phyloP scores from a whole-genome alignment of 2,329 filamentous ascomycete genomes.

The Boeremia lycopersici region DNA sequence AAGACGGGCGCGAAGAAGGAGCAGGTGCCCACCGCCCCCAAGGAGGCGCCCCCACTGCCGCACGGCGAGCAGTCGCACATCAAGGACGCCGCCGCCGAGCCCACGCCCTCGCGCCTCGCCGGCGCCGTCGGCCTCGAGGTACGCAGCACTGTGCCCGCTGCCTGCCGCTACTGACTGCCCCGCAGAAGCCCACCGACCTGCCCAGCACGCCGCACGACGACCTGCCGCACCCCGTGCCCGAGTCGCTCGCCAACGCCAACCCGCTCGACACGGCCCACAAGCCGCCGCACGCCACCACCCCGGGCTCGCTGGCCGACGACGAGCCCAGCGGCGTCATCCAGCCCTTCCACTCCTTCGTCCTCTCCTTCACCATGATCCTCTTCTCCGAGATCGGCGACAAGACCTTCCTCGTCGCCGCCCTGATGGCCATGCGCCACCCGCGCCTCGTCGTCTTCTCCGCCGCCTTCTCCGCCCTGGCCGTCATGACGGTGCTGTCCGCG shows the following conservation, averaged over 20 bases:
- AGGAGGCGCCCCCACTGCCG: slow-evolving; percentile 81
- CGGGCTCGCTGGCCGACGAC: slow-evolving; percentile 47
- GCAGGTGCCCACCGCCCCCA: slow-evolving; percentile 81
- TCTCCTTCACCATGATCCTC: slow-evolving; percentile 96
- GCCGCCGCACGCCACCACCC: slow-evolving; percentile 18
- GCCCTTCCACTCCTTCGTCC: slow-evolving; percentile 83
- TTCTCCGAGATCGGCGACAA: slow-evolving; percentile 98
- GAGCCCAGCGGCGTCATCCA: slow-evolving; percentile 69
- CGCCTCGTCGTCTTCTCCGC: slow-evolving; percentile 92
- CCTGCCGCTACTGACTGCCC: slow-evolving; percentile 17
- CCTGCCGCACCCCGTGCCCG: slow-evolving; percentile 71
- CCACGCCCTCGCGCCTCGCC: slow-evolving; percentile 29
- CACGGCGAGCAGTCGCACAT: slow-evolving; percentile 76
- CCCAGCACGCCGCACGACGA: slow-evolving; percentile 75
- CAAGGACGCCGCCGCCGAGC: slow-evolving; percentile 20
- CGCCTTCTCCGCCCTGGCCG: slow-evolving; percentile 86
- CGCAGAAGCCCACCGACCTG: slow-evolving; percentile 78
- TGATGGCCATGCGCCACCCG: slow-evolving; percentile 99
- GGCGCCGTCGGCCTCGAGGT: slow-evolving; percentile 49
- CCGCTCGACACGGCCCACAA: slow-evolving; percentile 50
- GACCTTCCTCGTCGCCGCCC: slow-evolving; percentile 92
- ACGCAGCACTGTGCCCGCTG: slow-evolving; percentile 9
- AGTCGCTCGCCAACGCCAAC: slow-evolving; percentile 67
- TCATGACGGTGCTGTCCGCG: slow-evolving; percentile 95
- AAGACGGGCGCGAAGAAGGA: slow-evolving; percentile 68